Evolutionary conservation across 768 basidiomycete species (phyloP), one percentile per base, ranked within the genome.

Genomic region (Tulasnella sp.): DNA sequence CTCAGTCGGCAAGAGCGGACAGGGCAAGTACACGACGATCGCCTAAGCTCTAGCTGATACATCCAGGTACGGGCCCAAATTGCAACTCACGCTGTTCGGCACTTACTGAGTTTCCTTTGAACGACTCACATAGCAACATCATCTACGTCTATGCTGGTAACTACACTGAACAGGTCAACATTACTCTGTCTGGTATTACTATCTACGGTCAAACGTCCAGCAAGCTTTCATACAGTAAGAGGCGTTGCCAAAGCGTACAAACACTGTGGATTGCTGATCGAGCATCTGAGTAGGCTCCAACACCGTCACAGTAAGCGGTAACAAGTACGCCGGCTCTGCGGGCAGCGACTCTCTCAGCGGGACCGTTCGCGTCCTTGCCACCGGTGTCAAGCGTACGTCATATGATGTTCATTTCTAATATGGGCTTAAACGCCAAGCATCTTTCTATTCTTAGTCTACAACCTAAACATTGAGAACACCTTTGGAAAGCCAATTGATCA

Each of bases 291-390:
- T n/a, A 59, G 35, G 39, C 29, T 67, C 66, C 36, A 67, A 67
- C 66, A 67, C 66, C 11, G 37, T 67, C 39, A 73, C 72, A 8
- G 52, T 67, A 16, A 44, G 41, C 19, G 40, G 65, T 40, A 71
- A 73, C 22, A 63, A 39, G 14, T 29, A 34, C 26, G 79, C 79
- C 3, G 74, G 64, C 1, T n/a, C 7, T 8, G 75, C 74, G 12
- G 75, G 75, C 19, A 67, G 74, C 26, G 67, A 76, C 65, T 72
- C 73, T 34, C 52, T 39, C 1, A 75, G 74, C 62, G 75, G 72
- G 19, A 76, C 75, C 6, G 72, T 76, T 35, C 68, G 72, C 19
- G 64, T 76, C 11, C 36, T 44, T 16, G 75, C 74, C 0, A 52
- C 67, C 19, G 75, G 72, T 35, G 74, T 76, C 29, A 75, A 44